Percentiles rank a stretch among this genome's conserved stretches.
These are phyloP conservation scores for Pseudonectria foliicola DNA, from an alignment of 2,329 filamentous ascomycete species.

Conservation along the genomic window DNA sequence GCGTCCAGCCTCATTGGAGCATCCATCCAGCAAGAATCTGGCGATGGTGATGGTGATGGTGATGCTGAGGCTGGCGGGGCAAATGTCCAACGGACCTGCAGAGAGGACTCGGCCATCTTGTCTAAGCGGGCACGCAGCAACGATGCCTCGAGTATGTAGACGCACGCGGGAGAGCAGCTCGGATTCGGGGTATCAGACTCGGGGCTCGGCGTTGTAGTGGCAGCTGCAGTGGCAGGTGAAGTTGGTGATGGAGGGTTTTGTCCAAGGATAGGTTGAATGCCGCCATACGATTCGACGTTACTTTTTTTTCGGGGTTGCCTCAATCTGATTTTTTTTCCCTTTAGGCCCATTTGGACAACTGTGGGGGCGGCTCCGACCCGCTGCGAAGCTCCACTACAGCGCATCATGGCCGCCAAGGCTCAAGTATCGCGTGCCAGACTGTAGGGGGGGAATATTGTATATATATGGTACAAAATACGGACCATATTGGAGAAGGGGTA, in stretches of 20 bases:
- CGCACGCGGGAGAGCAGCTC: no score
- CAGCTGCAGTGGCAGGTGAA: neutral
- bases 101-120: constrained; percentile 37
- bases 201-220: neutral
- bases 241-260: no score
- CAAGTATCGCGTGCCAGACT: no score
- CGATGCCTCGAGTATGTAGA: neutral
- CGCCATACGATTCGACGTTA: constrained; percentile 11
- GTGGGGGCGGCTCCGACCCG: constrained; percentile 7
- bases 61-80: constrained; percentile 16
- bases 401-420: no score
- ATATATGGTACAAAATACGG: no score
- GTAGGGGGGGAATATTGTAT: no score
- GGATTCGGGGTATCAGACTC: neutral
- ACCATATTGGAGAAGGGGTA: no score
- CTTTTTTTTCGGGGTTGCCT: constrained; percentile 11
- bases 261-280: no score
- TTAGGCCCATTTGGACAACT: constrained; percentile 6
- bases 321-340: constrained; percentile 15
- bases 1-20: constrained; percentile 1
- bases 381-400: no score
- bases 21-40: no score
- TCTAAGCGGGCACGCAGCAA: neutral
- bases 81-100: constrained; percentile 36
- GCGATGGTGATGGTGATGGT: neutral